Conservation (phyloP, 78 protist genomes). For the Dictyostelium capitatum region DNA sequence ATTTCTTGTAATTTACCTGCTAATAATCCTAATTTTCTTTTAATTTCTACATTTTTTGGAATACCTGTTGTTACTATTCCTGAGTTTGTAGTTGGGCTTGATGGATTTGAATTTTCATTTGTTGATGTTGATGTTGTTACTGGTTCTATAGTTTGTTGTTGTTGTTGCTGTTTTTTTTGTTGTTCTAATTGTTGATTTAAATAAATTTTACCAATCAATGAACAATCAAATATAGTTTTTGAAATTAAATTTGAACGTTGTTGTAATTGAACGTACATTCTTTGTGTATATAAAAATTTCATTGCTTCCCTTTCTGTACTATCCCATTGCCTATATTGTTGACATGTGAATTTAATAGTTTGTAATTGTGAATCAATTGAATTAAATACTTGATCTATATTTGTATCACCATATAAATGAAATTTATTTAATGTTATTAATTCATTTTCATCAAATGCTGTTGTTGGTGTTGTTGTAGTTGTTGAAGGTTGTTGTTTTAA, state of each 20-base stretch:
- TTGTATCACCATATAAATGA: neutral
- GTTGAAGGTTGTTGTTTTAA: neutral
- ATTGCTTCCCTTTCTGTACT: conserved; percentile 2
- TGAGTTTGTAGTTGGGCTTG: neutral
- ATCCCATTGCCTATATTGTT: conserved; percentile 72
- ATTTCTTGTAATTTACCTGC: conserved; percentile 34
- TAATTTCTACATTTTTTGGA: neutral
- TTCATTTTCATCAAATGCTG: neutral
- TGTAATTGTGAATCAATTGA: conserved; percentile 8
- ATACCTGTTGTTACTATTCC: neutral
- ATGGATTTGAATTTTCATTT: neutral
- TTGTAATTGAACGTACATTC: neutral
- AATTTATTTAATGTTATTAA: neutral
- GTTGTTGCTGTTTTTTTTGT: neutral
- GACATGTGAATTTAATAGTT: conserved; percentile 51
- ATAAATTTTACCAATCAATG: conserved; percentile 62
- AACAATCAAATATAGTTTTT: conserved; percentile 45
- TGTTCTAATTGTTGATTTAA: conserved; percentile 5
- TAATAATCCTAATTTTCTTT: conserved; percentile 44
- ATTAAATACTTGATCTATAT: conserved; percentile 42
- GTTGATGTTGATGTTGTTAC: neutral
- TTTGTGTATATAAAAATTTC: conserved; percentile 25
- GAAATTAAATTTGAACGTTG: conserved; percentile 30
- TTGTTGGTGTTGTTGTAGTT: neutral
- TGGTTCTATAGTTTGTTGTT: neutral